Evolutionary conservation across 768 basidiomycete species (phyloP).

Genomic region (Botryobasidium botryosum): DNA sequence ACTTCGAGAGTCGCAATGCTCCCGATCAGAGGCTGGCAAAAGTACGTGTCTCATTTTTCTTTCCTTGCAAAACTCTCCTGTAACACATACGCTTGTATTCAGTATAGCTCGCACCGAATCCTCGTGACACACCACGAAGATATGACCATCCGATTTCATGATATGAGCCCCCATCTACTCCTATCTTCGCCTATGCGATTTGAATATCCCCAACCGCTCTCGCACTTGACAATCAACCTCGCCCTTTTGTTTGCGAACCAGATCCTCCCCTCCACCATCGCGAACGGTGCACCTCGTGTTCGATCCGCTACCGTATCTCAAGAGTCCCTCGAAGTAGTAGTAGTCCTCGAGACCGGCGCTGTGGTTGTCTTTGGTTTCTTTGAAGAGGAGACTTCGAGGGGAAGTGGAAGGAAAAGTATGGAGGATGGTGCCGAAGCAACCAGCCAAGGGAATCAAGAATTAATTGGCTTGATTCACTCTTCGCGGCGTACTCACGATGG

Average conservation of each 20-base stretch:
- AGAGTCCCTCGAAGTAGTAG: constrained; percentile 39
- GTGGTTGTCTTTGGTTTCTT: constrained; percentile 30
- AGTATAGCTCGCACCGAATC: constrained; percentile 49
- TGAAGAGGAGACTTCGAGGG: too few species aligned
- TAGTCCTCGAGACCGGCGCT: constrained; percentile 39
- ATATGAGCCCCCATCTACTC: constrained; percentile 54
- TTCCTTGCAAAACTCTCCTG: neutral
- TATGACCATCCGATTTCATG: constrained; percentile 51
- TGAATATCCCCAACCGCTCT: constrained; percentile 49
- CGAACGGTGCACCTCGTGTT: constrained; percentile 22
- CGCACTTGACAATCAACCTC: constrained; percentile 44
- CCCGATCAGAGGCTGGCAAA: constrained; percentile 32
- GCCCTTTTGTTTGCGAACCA: constrained; percentile 27
- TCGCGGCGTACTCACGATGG: constrained; percentile 19
- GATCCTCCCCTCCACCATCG: constrained; percentile 13
- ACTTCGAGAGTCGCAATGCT: constrained; percentile 17
- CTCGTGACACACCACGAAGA: constrained; percentile 47
- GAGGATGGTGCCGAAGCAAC: constrained; percentile 39
- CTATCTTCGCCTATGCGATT: constrained; percentile 35
- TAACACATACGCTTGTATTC: neutral
- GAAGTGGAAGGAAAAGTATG: constrained; percentile 15
- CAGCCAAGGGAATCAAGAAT: constrained; percentile 27
- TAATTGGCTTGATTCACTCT: neutral
- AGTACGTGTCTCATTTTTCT: constrained; percentile 21
- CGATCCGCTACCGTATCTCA: constrained; percentile 32